Base-by-base conservation (phyloP, 768 basidiomycete species). In the Boletus rex-veris region DNA sequence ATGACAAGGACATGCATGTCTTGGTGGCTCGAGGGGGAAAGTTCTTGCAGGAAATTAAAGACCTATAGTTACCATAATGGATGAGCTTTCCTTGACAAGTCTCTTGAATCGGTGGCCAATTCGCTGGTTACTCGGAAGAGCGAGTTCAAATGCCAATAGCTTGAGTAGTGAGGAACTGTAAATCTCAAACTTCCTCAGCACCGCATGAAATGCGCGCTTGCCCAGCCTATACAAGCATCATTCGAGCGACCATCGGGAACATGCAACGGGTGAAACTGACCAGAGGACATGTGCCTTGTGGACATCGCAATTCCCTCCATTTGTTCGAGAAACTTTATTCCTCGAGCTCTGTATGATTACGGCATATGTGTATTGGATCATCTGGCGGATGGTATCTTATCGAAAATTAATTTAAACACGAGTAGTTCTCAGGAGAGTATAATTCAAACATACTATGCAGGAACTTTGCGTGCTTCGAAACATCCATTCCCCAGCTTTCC, bases 161-260 rank as follows among this genome's bases (percentile, higher is more conserved):
- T 68, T 75, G 53, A 89, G 64, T 4, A 89, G 35, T 10, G 59
- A 56, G n/a, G 68, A 55, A 4, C 70, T 50, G 62, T 87, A 86
- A 12, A 68, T 68, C 28, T 79, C 72, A 7, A 80, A 75, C 55
- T 80, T 85, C 45, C 70, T 75, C 5, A 94, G 67, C 47, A 92
- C 77, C 10, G 79, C 72, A 62, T 82, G 77, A 69, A 95, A 94
- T 3, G 93, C 93, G 55, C 86, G 85, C 43, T 77, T 78, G 39
- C 91, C 90, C 21, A 95, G 79, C 91, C 92, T 95, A 39, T 31
- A 31, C 31, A 47, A 28, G 31, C 18, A 38, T 52, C 18, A 11
- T 39, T 38, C 55, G 31, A 64, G 45, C 40, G 36, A 53, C 18
- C 45, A 37, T 46, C 50, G 33, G 30, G 18, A 7, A 45, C 28